Evolutionary conservation across 176 grass and related monocot genomes (phyloP).

Genomic region (Hyparrhenia diplandra): DNA sequence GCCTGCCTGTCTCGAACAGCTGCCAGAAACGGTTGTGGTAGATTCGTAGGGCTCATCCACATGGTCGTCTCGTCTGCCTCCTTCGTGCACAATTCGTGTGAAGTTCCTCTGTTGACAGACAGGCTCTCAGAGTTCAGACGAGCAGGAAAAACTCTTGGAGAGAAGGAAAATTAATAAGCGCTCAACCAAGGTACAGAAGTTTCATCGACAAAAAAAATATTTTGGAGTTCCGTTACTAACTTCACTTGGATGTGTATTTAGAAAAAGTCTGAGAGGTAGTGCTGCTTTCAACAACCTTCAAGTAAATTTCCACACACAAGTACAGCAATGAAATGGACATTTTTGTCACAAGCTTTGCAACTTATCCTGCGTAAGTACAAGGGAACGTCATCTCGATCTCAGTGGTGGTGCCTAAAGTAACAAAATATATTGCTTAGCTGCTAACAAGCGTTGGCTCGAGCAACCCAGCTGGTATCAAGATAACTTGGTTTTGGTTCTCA

Average conservation of each 20-base stretch:
- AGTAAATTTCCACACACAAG: neutral
- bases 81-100: too few relatives aligned
- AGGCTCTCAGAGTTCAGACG: neutral
- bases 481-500: conserved; percentile 18
- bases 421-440: neutral
- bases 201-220: neutral
- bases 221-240: neutral
- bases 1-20: too few relatives aligned
- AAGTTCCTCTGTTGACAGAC: too few relatives aligned
- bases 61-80: too few relatives aligned
- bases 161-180: neutral
- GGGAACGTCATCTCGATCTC: conserved; percentile 62
- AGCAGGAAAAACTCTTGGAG: neutral
- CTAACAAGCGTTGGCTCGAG: too few relatives aligned
- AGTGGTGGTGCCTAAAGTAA: neutral
- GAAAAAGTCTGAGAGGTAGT: neutral
- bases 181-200: too few relatives aligned
- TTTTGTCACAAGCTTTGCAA: conserved; percentile 82
- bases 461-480: too few relatives aligned
- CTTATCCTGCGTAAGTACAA: conserved; percentile 35
- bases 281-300: neutral
- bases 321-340: conserved; percentile 50
- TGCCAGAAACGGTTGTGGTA: too few relatives aligned
- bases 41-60: too few relatives aligned
- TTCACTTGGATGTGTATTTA: neutral